Conservation (phyloP, 2,329 filamentous ascomycete genomes). For the Ophiosphaerella korrae region DNA sequence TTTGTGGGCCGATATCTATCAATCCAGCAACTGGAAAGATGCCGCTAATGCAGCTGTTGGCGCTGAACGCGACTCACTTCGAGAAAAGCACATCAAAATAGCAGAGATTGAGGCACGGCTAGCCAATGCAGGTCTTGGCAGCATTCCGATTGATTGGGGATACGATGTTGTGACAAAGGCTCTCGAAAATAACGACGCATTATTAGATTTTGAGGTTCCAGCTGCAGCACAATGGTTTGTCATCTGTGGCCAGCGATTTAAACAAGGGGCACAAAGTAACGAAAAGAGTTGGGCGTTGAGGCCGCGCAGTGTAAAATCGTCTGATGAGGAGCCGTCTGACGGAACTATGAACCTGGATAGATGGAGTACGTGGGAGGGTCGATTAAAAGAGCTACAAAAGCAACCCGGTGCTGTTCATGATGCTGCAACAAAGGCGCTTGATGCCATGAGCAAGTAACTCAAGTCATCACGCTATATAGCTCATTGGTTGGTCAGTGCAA, state of each 20-base stretch:
- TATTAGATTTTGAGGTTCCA: conserved; percentile 10
- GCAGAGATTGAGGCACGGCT: conserved; percentile 11
- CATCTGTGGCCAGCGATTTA: neutral
- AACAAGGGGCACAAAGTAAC: neutral
- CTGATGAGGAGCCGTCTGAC: no score
- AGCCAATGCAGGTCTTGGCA: neutral
- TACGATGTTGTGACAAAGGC: conserved; percentile 11
- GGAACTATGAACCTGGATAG: neutral
- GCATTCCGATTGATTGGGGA: conserved; percentile 8
- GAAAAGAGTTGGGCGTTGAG: neutral
- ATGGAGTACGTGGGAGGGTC: neutral
- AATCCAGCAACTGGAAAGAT: conserved; percentile 1
- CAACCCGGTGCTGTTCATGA: neutral
- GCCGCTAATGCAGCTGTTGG: neutral
- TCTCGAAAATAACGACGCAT: conserved; percentile 3
- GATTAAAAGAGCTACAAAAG: neutral
- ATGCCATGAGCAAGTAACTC: neutral
- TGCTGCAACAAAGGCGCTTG: neutral
- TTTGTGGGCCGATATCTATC: conserved; percentile 8
- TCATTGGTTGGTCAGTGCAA: no score
- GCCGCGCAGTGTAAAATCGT: neutral
- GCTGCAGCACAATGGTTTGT: conserved; percentile 3
- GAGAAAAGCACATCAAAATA: neutral
- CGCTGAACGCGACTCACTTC: neutral
- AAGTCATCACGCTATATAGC: no score